phyloP scores from a whole-genome alignment of 768 basidiomycete species.

The Hericium coralloides region DNA sequence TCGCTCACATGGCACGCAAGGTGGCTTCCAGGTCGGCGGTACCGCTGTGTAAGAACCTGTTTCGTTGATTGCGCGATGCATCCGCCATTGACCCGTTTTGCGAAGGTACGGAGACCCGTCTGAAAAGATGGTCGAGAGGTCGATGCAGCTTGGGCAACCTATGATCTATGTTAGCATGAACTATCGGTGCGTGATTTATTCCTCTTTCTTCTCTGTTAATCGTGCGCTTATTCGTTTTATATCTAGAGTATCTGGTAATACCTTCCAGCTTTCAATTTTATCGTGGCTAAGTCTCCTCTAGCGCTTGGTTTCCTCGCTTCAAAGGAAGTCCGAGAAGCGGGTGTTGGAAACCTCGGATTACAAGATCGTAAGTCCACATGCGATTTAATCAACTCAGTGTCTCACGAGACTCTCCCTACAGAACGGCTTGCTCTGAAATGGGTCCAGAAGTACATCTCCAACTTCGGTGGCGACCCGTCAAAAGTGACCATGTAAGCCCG shows the following conservation, averaged over 20 bases:
- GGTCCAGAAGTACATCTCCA: slow-evolving; percentile 54
- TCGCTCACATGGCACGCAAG: background rate
- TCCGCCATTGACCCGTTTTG: background rate
- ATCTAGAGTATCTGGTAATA: slow-evolving; percentile 2
- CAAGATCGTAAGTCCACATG: slow-evolving; percentile 43
- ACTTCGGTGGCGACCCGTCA: slow-evolving; percentile 54
- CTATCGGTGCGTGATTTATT: slow-evolving; percentile 10
- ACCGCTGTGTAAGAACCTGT: background rate
- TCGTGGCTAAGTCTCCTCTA: background rate
- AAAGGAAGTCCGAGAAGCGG: slow-evolving; percentile 41
- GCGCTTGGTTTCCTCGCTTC: slow-evolving; percentile 45
- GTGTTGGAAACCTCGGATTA: slow-evolving; percentile 53
- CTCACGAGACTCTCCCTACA: slow-evolving; percentile 16
- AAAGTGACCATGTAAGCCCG: slow-evolving; percentile 46
- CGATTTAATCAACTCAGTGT: background rate
- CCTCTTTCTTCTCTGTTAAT: background rate
- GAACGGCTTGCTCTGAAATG: slow-evolving; percentile 51
- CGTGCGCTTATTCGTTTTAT: too few relatives aligned
- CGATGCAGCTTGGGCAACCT: slow-evolving; percentile 14
- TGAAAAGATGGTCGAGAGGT: slow-evolving; percentile 14
- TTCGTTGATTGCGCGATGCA: background rate
- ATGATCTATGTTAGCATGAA: slow-evolving; percentile 19
- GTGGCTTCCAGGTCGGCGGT: background rate
- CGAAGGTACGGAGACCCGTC: background rate
- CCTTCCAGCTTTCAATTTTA: background rate